phyloP scores from a whole-genome alignment of 768 basidiomycete genomes.

The Cytidiella melzeri region DNA sequence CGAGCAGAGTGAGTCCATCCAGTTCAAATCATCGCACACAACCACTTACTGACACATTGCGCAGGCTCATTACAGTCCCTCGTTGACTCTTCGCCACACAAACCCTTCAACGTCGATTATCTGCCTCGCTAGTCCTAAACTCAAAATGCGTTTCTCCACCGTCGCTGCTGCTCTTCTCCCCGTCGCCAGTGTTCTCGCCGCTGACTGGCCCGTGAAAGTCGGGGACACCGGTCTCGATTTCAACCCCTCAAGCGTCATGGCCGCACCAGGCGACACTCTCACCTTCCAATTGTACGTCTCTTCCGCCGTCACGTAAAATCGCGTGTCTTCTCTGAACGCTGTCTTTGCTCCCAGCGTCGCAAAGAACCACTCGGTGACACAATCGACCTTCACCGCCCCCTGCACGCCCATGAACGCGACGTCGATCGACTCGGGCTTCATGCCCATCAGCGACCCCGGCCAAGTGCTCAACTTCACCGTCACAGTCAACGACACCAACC shows the following conservation, averaged over 20 bases:
- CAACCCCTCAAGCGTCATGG: conserved; percentile 30
- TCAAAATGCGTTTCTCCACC: conserved; percentile 46
- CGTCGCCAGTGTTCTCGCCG: conserved; percentile 39
- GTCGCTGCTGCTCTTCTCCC: conserved; percentile 32
- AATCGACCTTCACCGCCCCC: conserved; percentile 51
- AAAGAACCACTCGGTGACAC: conserved; percentile 47
- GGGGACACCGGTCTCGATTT: conserved; percentile 22
- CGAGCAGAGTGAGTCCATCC: not conserved
- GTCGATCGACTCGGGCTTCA: conserved; percentile 49
- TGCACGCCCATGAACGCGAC: conserved; percentile 34
- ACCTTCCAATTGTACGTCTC: conserved; percentile 45
- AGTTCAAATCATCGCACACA: not conserved
- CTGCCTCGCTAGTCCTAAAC: not conserved
- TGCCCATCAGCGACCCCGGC: conserved; percentile 31
- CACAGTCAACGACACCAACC: conserved; percentile 44
- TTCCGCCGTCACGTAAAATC: not conserved
- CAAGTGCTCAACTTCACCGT: conserved; percentile 36
- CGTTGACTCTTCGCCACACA: not conserved
- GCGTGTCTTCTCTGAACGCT: not conserved
- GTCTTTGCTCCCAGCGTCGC: conserved; percentile 7
- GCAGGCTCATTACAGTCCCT: not conserved
- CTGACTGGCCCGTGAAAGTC: conserved; percentile 30
- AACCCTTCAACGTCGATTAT: not conserved
- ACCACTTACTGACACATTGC: not conserved
- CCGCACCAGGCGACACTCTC: conserved; percentile 40